A percentile compares a stretch with the other conserved stretches of the same genome.
Conservation (phyloP, 2,329 filamentous ascomycete species). For the Neopestalotiopsis rosae region DNA sequence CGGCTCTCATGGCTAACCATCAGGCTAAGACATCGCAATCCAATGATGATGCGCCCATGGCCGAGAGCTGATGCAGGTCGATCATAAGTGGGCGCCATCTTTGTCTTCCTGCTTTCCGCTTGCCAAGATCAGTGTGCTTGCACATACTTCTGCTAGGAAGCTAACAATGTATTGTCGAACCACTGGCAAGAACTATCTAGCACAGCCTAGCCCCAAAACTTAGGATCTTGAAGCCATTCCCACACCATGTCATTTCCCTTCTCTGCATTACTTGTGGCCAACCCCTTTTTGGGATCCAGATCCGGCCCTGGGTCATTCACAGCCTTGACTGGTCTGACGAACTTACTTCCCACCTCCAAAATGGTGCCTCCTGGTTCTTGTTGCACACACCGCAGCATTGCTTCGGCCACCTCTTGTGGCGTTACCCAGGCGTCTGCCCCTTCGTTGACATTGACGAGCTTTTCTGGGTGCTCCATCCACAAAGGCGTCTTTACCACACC, state of each 20-base stretch:
- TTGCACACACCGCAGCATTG: slow-evolving; percentile 47
- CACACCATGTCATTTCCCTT: not conserved
- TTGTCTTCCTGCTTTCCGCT: no score
- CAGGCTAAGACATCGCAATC: not conserved
- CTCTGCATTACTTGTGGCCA: slow-evolving; percentile 6
- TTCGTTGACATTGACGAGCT: slow-evolving; percentile 42
- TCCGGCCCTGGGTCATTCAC: slow-evolving; percentile 47
- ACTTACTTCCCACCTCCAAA: slow-evolving; percentile 43
- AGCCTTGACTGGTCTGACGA: slow-evolving; percentile 37
- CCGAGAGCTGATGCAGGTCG: not conserved
- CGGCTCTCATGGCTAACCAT: slow-evolving; percentile 31
- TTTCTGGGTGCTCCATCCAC: slow-evolving; percentile 51
- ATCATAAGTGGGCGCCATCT: no score
- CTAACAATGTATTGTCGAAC: no score
- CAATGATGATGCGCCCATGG: not conserved
- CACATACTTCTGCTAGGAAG: no score
- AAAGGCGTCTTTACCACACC: slow-evolving; percentile 50
- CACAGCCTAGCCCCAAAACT: not conserved
- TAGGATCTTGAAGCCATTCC: not conserved
- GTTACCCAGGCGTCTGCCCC: slow-evolving; percentile 45
- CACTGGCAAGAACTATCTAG: not conserved
- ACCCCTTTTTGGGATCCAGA: not conserved
- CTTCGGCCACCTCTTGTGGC: slow-evolving; percentile 46
- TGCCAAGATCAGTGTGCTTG: no score
- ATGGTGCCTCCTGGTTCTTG: slow-evolving; percentile 45